Base-by-base conservation (phyloP, 2,329 filamentous ascomycete species). In the Aspergillus texensis region DNA sequence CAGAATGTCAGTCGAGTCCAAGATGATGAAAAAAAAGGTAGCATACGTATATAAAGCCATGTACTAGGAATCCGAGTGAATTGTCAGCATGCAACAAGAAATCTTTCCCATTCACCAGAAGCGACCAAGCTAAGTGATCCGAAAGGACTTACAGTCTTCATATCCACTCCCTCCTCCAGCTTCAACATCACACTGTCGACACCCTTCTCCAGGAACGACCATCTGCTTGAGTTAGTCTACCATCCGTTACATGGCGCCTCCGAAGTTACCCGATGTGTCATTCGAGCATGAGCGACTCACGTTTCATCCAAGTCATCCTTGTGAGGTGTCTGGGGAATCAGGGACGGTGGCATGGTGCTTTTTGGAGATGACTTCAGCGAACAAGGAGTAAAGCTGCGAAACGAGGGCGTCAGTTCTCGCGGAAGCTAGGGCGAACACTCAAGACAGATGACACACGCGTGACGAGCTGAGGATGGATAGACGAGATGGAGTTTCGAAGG, bases 181-280 rank as follows among this genome's bases (percentile, higher is more conserved):
- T 96, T 91, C 71, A 88, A 88, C 94, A 99, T 98, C 75, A 99
- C 96, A 77, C 90, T 92, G 68, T 93, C 89, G 70, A 99, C 93
- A 68, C 94, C 94, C 65, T 85, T 85, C 78, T 97, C 90, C 58
- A 99, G 85, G 78, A 96, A 98, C 63, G 85, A 84, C 95, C 95
- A 99, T 81, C 92, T 96, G 71, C 55, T 60, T 56, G 58, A 56
- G 52, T 76, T 62, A 75, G 71, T 60, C 45, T 57, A 55, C 57
- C 24, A 30, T 14, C 24, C 57, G 58, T 54, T 56, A 45, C 36
- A 41, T 10, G 30, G 57, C 30, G 28, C 30, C 41, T 6, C 8
- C 19, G 24, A 14, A n/a, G 36, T 26, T 48, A 30, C 39, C 36
- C 21, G 19, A 26, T 28, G 16, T 6, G 26, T 54, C 36, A 21